Conservation (phyloP, 352 stramenopile species). For the Pythium angustatum region DNA sequence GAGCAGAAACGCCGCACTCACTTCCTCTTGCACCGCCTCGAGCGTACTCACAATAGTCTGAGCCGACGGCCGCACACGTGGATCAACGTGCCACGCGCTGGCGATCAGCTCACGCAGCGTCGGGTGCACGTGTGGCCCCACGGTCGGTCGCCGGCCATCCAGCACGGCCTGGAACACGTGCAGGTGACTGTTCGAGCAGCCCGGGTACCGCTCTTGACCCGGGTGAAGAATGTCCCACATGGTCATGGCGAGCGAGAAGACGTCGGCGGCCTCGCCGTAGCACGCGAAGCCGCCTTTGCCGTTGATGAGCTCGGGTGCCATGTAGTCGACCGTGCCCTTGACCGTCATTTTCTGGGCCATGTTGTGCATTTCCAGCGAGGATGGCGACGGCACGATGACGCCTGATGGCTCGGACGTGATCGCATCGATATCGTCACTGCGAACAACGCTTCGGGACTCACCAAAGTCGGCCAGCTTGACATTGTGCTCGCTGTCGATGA, state of each 20-base stretch:
- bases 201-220: conserved; percentile 36
- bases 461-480: conserved; percentile 1
- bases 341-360: conserved; percentile 36
- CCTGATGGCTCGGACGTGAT: neutral
- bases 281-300: conserved; percentile 28
- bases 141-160: conserved; percentile 41
- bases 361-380: neutral
- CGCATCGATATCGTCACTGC: neutral
- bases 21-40: conserved; percentile 48
- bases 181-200: conserved; percentile 31
- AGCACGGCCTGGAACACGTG: conserved; percentile 51
- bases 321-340: conserved; percentile 49
- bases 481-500: conserved; percentile 49
- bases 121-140: conserved; percentile 28
- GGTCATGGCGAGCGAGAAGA: conserved; percentile 60
- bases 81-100: conserved; percentile 43
- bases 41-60: conserved; percentile 42
- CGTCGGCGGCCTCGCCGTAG: conserved; percentile 49
- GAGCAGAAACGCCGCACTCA: conserved; percentile 33
- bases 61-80: conserved; percentile 40
- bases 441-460: neutral
- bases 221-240: conserved; percentile 69
- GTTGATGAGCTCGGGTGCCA: conserved; percentile 56
- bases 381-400: neutral
- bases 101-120: conserved; percentile 46